These are phyloP conservation scores for Allium cepa DNA, from an alignment of 106 monocot species.

Conservation along the genomic window DNA sequence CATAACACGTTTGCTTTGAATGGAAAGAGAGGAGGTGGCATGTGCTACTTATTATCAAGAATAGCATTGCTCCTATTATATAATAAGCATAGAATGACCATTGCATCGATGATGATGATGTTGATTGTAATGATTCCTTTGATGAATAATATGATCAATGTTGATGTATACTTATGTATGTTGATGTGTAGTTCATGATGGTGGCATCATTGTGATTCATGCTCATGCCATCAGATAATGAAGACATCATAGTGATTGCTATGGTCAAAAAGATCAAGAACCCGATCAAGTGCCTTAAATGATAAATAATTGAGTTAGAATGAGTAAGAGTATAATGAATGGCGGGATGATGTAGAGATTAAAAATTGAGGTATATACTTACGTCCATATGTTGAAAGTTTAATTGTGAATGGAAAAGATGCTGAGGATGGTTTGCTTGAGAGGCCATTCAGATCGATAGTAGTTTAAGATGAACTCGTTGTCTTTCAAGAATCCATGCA, in stretches of 20 bases:
- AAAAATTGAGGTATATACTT: neutral
- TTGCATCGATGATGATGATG: neutral
- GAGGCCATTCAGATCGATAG: constrained; percentile 39
- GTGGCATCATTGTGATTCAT: neutral
- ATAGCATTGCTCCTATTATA: constrained; percentile 44
- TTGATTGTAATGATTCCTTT: neutral
- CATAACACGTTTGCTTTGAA: constrained; percentile 1
- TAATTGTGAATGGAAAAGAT: constrained; percentile 51
- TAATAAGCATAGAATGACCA: constrained; percentile 49
- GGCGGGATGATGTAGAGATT: neutral
- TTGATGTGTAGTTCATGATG: neutral
- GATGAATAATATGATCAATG: neutral
- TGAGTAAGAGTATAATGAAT: neutral
- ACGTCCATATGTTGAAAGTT: constrained; percentile 52
- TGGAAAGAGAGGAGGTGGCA: constrained; percentile 48
- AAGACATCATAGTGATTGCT: constrained; percentile 5
- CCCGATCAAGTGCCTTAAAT: constrained; percentile 13
- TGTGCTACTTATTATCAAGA: constrained; percentile 50
- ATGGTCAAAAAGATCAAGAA: constrained; percentile 21
- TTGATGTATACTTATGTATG: neutral
- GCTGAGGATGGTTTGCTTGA: constrained; percentile 39
- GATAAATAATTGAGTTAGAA: neutral
- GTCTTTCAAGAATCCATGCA: constrained; percentile 36
- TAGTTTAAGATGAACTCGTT: constrained; percentile 39
- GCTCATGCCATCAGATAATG: constrained; percentile 3